Evolutionary conservation across 2,329 filamentous ascomycete genomes (phyloP), one percentile per base, ranked within the genome.

Genomic region (Bimuria novae-zelandiae): DNA sequence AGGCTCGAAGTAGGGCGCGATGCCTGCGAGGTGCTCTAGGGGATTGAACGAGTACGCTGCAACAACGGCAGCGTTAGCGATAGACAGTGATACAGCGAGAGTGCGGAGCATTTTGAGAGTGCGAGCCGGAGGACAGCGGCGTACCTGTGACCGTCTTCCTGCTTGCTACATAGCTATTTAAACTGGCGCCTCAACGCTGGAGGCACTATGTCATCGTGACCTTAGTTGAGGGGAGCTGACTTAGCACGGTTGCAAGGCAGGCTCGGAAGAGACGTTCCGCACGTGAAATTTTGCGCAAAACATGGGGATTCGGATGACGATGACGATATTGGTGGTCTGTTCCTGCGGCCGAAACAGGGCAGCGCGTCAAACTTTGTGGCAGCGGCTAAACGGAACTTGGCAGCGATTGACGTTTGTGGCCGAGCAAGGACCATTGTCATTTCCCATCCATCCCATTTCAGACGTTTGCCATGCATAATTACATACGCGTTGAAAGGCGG

Each of bases 1-100:
- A 14, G 76, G 76, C 59, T 80, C 76, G 56, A 79, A 81, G 63
- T 80, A 80, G 0, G 79, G 79, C 11, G 79, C 73, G 25, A 80
- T 79, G 43, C 79, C 79, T 22, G 79, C 76, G 2, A 81, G 71
- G 66, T 82, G 79, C 55, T 79, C 57, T 17, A 81, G 63, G 8
- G 79, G 78, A 49, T 81, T 70, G 62, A 81, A 81, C 1, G 67
- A 64, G 53, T 77, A 79, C 11, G 60, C 64, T 60, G 67, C 67
- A 32, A 59, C 47, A 14, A 59, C 47, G 12, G 59, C 62, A 40
- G 61, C 55, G 52, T 63, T 65, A 57, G 66, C 62, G 46, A 59
- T 25, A 37, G 54, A 27, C 42, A 64, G 30, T 10, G 56, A 53
- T 21, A 70, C 49, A 52, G 59, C 58, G 51, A 71, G 56, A 36